Percentiles rank a stretch among this genome's conserved stretches.
Evolutionary conservation across 2,329 filamentous ascomycete genomes (phyloP).

Genomic region (Zymoseptoria ardabiliae): DNA sequence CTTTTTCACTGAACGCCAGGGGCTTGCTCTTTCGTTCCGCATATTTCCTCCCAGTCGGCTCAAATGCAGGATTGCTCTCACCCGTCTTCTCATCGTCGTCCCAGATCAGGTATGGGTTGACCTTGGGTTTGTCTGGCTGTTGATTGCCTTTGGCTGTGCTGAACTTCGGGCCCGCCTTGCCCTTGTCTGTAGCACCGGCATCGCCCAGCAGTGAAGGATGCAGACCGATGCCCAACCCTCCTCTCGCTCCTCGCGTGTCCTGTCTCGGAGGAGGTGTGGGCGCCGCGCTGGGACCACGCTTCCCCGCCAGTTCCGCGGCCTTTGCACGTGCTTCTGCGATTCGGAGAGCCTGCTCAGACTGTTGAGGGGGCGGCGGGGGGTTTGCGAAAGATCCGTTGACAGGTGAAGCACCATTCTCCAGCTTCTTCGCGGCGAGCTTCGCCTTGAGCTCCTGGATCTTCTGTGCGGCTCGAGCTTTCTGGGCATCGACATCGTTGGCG

Average conservation of each 20-base stretch:
- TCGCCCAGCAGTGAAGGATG: slow-evolving; percentile 64
- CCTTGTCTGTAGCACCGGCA: slow-evolving; percentile 38
- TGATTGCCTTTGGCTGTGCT: slow-evolving; percentile 50
- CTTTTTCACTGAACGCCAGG: slow-evolving; percentile 86
- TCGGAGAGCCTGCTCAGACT: slow-evolving; percentile 10
- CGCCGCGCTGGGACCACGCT: slow-evolving; percentile 11
- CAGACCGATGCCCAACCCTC: slow-evolving; percentile 66
- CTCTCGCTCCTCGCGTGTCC: slow-evolving; percentile 48
- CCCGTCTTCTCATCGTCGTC: slow-evolving; percentile 52
- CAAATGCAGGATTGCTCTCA: slow-evolving; percentile 46
- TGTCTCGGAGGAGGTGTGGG: slow-evolving; percentile 37
- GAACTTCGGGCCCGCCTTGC: slow-evolving; percentile 44
- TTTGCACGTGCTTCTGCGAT: slow-evolving; percentile 22
- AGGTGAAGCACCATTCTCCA: slow-evolving; percentile 9
- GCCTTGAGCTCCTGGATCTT: slow-evolving; percentile 31
- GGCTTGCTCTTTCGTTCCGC: slow-evolving; percentile 64
- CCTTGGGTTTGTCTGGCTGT: slow-evolving; percentile 38
- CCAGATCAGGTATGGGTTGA: slow-evolving; percentile 38
- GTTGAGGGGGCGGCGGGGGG: slow-evolving; percentile 11
- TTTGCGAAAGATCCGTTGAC: slow-evolving; percentile 13
- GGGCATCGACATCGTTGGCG: slow-evolving; percentile 19
- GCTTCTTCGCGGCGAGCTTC: slow-evolving; percentile 22
- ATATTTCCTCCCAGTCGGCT: slow-evolving; percentile 55
- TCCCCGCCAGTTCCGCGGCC: slow-evolving; percentile 18
- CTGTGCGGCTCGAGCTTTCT: slow-evolving; percentile 24